phyloP scores from a whole-genome alignment of 768 basidiomycete genomes.

The Coprinopsis marcescibilis region DNA sequence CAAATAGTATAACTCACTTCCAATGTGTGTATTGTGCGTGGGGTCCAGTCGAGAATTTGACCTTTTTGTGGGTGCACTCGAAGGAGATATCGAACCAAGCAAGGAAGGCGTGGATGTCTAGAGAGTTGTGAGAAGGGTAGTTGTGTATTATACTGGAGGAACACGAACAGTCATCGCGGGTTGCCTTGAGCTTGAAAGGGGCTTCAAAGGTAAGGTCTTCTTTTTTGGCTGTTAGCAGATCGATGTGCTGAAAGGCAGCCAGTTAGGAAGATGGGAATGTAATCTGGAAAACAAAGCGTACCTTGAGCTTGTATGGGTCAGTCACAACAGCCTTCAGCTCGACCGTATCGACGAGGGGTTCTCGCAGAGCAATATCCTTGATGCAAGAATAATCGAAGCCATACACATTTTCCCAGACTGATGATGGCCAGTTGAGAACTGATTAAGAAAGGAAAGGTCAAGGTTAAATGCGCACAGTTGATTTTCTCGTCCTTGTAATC shows the following conservation, averaged over 20 bases:
- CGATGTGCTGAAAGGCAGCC: constrained; percentile 57
- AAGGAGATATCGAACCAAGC: constrained; percentile 99
- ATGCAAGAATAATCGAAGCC: constrained; percentile 99
- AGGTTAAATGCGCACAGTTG: constrained; percentile 61
- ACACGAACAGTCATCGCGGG: constrained; percentile 86
- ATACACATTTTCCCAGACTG: constrained; percentile 99
- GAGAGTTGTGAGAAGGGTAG: constrained; percentile 3
- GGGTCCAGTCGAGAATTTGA: constrained; percentile 95
- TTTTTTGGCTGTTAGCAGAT: constrained; percentile 88
- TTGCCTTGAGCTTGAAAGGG: constrained; percentile 74
- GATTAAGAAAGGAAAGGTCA: constrained; percentile 3
- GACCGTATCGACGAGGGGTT: constrained; percentile 98
- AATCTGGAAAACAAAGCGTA: constrained; percentile 23
- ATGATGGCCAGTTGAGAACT: neutral
- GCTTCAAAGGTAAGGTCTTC: constrained; percentile 87
- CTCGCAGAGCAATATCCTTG: constrained; percentile 94
- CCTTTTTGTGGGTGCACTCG: constrained; percentile 92
- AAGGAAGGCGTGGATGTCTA: constrained; percentile 96
- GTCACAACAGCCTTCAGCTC: constrained; percentile 94
- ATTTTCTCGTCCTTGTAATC: constrained; percentile 99
- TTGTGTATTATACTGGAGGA: neutral
- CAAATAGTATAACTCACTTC: constrained; percentile 58
- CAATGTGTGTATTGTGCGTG: constrained; percentile 96
- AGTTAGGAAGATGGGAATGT: neutral
- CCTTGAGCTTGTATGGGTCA: constrained; percentile 87